These are phyloP conservation scores for Quercus aquifolioides DNA, from an alignment of 306 rosid genomes.

Conservation along the genomic window DNA sequence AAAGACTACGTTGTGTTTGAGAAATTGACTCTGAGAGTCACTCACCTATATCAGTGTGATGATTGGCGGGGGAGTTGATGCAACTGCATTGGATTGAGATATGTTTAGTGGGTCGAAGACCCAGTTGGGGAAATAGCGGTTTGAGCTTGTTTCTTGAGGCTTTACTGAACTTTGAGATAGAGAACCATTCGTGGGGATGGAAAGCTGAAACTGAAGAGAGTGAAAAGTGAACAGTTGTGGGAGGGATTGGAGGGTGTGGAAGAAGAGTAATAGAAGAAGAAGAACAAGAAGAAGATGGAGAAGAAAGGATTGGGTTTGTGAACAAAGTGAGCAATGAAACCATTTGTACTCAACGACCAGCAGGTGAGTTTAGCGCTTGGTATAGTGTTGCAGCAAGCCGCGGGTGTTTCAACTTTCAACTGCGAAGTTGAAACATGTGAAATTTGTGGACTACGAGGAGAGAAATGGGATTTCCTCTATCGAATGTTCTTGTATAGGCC, in stretches of 20 bases:
- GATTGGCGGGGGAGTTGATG: conserved; percentile 1
- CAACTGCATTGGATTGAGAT: conserved; percentile 26
- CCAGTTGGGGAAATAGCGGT: conserved; percentile 5
- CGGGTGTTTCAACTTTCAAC: not conserved
- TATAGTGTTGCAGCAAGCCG: no score
- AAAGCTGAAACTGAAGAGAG: conserved; percentile 13
- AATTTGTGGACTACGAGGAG: not conserved
- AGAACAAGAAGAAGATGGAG: not conserved
- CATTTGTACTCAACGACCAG: conserved; percentile 20
- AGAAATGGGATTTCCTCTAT: no score
- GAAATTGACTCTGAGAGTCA: conserved; percentile 29
- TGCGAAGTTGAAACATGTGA: not conserved
- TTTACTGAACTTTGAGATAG: conserved; percentile 3
- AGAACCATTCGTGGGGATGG: not conserved
- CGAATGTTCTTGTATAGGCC: no score
- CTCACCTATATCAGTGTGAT: conserved; percentile 33
- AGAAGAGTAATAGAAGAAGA: conserved; percentile 18
- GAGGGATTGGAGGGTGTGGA: not conserved
- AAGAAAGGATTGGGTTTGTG: conserved; percentile 12
- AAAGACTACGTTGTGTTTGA: conserved; percentile 37
- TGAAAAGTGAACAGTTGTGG: conserved; percentile 4
- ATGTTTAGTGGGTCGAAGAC: conserved; percentile 18
- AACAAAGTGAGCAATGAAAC: conserved; percentile 20
- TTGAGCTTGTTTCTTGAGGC: conserved; percentile 8
- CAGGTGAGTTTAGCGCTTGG: not conserved